Evolutionary conservation across 192 early-diverging fungal genomes (phyloP).

Genomic region (Dissophora globulifera): DNA sequence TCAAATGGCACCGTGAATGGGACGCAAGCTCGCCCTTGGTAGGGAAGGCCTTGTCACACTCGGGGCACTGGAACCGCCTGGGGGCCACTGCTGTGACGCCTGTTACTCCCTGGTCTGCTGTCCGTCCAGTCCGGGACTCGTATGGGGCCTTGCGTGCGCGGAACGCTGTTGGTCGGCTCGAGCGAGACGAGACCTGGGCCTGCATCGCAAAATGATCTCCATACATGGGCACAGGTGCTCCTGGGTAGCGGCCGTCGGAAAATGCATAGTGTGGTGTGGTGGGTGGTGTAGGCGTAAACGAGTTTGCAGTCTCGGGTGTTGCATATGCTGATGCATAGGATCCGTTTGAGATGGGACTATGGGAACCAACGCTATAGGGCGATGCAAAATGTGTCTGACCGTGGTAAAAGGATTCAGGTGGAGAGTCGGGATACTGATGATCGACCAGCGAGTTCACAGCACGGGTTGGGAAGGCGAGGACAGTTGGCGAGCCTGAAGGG

Average conservation of each 20-base stretch:
- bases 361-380: constrained; percentile 49
- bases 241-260: constrained; percentile 32
- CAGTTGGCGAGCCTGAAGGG: constrained; percentile 40
- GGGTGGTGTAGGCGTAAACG: constrained; percentile 43
- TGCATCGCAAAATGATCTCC: constrained; percentile 43
- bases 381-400: constrained; percentile 40
- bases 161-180: constrained; percentile 24
- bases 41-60: constrained; percentile 51
- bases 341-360: constrained; percentile 39
- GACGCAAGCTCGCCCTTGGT: constrained; percentile 51
- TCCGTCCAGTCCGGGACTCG: constrained; percentile 8
- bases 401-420: constrained; percentile 43
- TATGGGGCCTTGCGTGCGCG: constrained; percentile 44
- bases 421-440: constrained; percentile 27
- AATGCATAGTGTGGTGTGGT: constrained; percentile 48
- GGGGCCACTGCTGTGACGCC: constrained; percentile 24
- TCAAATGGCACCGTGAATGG: constrained; percentile 49
- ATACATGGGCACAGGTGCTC: constrained; percentile 29
- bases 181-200: constrained; percentile 10
- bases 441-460: constrained; percentile 33
- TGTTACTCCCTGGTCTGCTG: background rate
- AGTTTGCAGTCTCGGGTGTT: constrained; percentile 20
- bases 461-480: constrained; percentile 39
- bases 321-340: constrained; percentile 34
- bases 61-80: constrained; percentile 42